These are phyloP conservation scores for Phytophthora kernoviae DNA, from an alignment of 352 stramenopile species.

Conservation along the genomic window DNA sequence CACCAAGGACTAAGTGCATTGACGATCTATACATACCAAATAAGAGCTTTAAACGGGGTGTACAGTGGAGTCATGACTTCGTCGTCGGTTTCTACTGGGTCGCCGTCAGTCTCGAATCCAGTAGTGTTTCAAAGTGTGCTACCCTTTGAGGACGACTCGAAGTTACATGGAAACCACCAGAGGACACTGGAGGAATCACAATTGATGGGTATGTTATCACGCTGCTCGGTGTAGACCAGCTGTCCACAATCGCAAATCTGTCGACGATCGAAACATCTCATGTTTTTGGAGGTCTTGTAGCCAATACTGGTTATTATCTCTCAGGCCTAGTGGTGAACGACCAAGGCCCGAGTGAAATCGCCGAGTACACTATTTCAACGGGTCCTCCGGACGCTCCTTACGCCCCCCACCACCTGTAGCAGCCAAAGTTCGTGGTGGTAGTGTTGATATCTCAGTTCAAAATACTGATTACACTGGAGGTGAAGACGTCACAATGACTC, in stretches of 20 bases:
- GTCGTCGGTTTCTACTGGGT: constrained; percentile 17
- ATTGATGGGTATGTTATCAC: constrained; percentile 35
- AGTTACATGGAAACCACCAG: constrained; percentile 39
- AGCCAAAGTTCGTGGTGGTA: constrained; percentile 31
- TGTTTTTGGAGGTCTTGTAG: constrained; percentile 25
- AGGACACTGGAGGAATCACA: constrained; percentile 48
- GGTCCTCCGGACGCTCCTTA: constrained; percentile 24
- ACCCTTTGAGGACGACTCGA: constrained; percentile 47
- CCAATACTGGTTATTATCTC: constrained; percentile 32
- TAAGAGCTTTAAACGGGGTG: constrained; percentile 55
- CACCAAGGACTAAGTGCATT: constrained; percentile 28
- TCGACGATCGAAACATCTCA: constrained; percentile 1
- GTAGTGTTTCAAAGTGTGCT: constrained; percentile 19
- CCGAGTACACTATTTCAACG: constrained; percentile 20
- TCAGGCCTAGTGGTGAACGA: constrained; percentile 23
- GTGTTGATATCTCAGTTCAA: constrained; percentile 18
- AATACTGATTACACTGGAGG: constrained; percentile 45
- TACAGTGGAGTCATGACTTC: constrained; percentile 16
- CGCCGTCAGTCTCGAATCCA: constrained; percentile 32
- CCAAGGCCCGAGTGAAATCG: constrained; percentile 21
- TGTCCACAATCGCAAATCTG: constrained; percentile 9
- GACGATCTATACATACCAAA: constrained; percentile 42
- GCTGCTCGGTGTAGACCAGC: constrained; percentile 5
- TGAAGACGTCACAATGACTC: constrained; percentile 32
- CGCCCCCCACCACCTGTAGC: constrained; percentile 19